These are phyloP conservation scores for Acanthamoeba triangularis DNA, from an alignment of 208 protist genomes.

Conservation along the genomic window DNA sequence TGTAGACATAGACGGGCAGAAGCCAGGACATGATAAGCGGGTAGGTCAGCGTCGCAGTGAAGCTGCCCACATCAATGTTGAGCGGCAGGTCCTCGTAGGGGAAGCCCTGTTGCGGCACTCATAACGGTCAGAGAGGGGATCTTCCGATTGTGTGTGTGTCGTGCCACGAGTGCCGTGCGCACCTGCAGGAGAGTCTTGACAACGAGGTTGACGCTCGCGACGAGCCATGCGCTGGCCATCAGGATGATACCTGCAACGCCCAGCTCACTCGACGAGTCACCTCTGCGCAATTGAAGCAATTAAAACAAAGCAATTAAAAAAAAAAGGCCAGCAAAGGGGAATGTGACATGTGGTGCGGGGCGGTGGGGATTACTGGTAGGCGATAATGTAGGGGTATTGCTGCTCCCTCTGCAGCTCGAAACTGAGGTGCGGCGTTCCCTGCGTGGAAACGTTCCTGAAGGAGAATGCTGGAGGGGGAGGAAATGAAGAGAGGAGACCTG, in stretches of 20 bases:
- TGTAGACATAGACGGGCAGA: conserved; percentile 75
- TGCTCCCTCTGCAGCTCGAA: conserved; percentile 39
- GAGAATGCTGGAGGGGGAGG: neutral
- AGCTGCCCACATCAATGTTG: conserved; percentile 68
- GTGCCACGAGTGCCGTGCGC: too few relatives aligned
- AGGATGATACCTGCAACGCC: conserved; percentile 10
- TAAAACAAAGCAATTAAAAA: neutral
- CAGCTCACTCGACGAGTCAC: neutral
- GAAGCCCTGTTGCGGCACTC: neutral
- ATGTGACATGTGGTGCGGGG: neutral
- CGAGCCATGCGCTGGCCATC: conserved; percentile 57
- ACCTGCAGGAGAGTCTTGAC: neutral
- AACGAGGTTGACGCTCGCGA: neutral
- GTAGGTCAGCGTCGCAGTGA: conserved; percentile 62
- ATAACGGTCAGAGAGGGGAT: too few relatives aligned
- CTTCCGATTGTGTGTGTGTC: neutral
- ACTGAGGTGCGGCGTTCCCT: conserved; percentile 36
- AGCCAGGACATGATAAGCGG: conserved; percentile 72
- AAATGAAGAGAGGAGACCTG: neutral
- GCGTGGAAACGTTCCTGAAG: neutral
- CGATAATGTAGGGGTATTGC: conserved; percentile 42
- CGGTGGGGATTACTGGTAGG: neutral
- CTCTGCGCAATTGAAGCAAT: neutral
- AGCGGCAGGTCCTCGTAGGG: conserved; percentile 38
- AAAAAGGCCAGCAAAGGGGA: neutral